Base-by-base conservation (phyloP, 78 protist genomes). In the Dictyostelium purpureum region DNA sequence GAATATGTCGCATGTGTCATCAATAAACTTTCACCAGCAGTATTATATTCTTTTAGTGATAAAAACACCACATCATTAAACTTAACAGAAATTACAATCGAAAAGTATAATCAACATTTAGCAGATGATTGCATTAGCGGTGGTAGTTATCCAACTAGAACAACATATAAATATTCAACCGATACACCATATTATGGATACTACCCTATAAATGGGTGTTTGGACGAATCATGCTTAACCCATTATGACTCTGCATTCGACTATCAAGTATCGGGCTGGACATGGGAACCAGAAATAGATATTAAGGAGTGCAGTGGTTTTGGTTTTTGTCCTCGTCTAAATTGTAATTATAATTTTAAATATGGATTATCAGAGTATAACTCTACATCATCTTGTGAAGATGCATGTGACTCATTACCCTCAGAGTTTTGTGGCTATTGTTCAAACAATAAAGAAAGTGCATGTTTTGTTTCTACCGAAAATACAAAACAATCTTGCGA, bases 111-210 rank as follows among this genome's bases (percentile, higher is more conserved):
- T 26, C 71, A 63, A 33, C 71, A 63, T 63, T 31, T 63, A 33
- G 19, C 37, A 12, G 38, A 31, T 28, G 71, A 63, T 63, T 63
- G 71, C 33, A 37, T 63, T 33, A 4, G 71, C 18, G 66, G 66
- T 57, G 35, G 71, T 63, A 63, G 71, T 63, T 63, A 28, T 18
- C 71, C 71, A 63, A 63, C 19, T 63, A 33, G 71, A 28, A 63
- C 71, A 28, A 63, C 71, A 2, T 63, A 63, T 33, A 4, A 12
- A 2, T 63, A 63, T 14, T 18, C 40, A 16, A 63, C 71, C 16
- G 33, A 63, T 33, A 42, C 26, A 33, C 40, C 71, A 4, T 63
- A 31, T 19, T 9, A 33, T 63, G 71, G 71, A 16, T 33, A 33
- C 16, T 33, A 18, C 11, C 71, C 71, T 16, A 42, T 43, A 12